Base-by-base conservation (phyloP, 1,284 basidiomycete species). In the Papiliotrema laurentii region DNA sequence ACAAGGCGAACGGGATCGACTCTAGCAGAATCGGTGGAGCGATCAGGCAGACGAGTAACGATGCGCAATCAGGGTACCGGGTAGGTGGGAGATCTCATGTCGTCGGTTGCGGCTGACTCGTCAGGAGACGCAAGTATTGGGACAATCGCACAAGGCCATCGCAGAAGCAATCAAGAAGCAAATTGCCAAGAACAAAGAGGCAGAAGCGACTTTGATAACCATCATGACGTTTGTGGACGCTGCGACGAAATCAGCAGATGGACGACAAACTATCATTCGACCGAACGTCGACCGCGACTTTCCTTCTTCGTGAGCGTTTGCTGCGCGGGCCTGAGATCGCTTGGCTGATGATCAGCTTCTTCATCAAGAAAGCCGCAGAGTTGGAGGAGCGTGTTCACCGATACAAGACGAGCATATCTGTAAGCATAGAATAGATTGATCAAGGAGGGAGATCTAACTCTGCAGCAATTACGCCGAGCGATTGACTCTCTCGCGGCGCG, bases 181-280 rank as follows among this genome's bases (percentile, higher is more conserved):
- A 3, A 53, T 54, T 22, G 47, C 54, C 14, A 54, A 60, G 37
- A 58, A 66, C 40, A 48, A 58, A 19, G 43, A 56, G n/a, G 62
- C 66, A 46, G 57, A 63, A 22, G 50, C 59, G 18, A 66, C 70
- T 50, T 51, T 67, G 1, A 51, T 61, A 34, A 57, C 60, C 27
- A 47, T 72, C n/a, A 58, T 61, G 31, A 68, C 70, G 53, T 66
- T 68, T 9, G 66, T 63, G 62, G 63, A 69, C n/a, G n/a, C n/a
- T 43, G 61, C 66, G 10, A 59, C 59, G 40, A 63, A 59, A 47
- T 59, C 66, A 1, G 59, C 53, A 1, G 69, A 70, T 35, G 64
- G 64, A 1, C 53, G 68, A 21, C 61, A 60, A 35, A 56, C 55
- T 9, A 54, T 50, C 34, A 50, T 65, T n/a, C 48, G 62, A 26